Percentiles rank a stretch among this genome's conserved stretches.
These are phyloP conservation scores for Cystobasidium onofrii DNA, from an alignment of 768 basidiomycete genomes.

Conservation along the genomic window DNA sequence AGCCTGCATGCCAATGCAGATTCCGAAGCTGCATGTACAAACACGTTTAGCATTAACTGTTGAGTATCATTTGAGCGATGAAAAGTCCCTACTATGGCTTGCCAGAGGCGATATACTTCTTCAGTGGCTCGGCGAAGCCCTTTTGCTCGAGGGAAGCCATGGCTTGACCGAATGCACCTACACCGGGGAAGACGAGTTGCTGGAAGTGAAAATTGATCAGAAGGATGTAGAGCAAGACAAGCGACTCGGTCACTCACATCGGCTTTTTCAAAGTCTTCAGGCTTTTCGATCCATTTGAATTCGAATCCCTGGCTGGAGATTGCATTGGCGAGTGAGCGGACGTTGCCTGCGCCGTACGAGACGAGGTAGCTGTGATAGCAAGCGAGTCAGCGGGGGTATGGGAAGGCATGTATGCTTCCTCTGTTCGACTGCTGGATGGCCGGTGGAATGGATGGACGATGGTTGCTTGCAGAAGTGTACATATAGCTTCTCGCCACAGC, in stretches of 20 bases:
- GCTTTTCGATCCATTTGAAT: conserved; percentile 77
- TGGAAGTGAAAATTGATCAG: conserved; percentile 47
- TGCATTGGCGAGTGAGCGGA: conserved; percentile 86
- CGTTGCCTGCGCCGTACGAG: conserved; percentile 94
- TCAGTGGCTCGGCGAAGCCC: conserved; percentile 71
- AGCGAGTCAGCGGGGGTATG: background rate
- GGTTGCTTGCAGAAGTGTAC: background rate
- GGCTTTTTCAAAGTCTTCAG: conserved; percentile 75
- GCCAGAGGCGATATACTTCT: conserved; percentile 72
- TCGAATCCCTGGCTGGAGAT: conserved; percentile 70
- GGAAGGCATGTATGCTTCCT: background rate
- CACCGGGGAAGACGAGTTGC: conserved; percentile 94
- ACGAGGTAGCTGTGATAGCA: conserved; percentile 58
- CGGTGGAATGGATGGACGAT: background rate
- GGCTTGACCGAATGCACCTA: conserved; percentile 85
- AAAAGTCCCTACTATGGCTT: conserved; percentile 57
- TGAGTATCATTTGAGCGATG: conserved; percentile 54
- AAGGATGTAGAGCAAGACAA: background rate
- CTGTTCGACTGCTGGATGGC: background rate
- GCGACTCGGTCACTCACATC: conserved; percentile 56
- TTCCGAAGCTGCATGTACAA: conserved; percentile 58
- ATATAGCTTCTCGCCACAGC: background rate
- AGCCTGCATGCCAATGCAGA: conserved; percentile 97
- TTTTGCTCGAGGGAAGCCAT: conserved; percentile 64
- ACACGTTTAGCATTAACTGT: too few relatives aligned